Conservation (phyloP, 2,329 filamentous ascomycete genomes). For the Apiospora sp. region DNA sequence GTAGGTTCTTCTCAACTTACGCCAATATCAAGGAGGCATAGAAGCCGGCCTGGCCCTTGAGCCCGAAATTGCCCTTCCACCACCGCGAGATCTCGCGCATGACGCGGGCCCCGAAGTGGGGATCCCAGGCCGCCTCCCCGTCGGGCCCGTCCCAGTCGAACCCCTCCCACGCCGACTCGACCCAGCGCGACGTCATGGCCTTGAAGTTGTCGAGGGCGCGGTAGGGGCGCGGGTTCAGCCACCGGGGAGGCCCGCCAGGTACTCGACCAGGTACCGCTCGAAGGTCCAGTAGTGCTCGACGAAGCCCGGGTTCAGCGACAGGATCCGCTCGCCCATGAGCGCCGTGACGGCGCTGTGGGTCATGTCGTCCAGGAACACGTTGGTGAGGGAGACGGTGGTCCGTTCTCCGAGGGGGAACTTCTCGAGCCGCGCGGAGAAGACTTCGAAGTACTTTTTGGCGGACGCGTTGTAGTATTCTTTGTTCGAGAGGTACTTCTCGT, state of each 20-base stretch:
- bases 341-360: constrained; percentile 33
- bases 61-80: constrained; percentile 30
- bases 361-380: constrained; percentile 35
- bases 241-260: constrained; percentile 36
- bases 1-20: constrained; percentile 25
- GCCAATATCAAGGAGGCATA: constrained; percentile 26
- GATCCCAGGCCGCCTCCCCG: constrained; percentile 39
- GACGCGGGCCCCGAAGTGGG: constrained; percentile 37
- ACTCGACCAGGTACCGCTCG: constrained; percentile 32
- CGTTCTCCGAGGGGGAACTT: constrained; percentile 31
- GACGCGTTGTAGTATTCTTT: constrained; percentile 26
- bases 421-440: constrained; percentile 30
- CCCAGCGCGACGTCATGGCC: constrained; percentile 27
- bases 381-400: constrained; percentile 32
- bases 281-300: constrained; percentile 38
- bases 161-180: constrained; percentile 28
- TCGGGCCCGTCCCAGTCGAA: constrained; percentile 33
- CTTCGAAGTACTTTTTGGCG: constrained; percentile 28
- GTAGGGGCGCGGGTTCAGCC: constrained; percentile 32
- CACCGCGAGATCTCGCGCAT: constrained; percentile 34
- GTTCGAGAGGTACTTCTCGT: constrained; percentile 30
- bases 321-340: constrained; percentile 35
- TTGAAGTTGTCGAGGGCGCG: constrained; percentile 31
- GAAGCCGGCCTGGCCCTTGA: constrained; percentile 27
- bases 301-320: constrained; percentile 38